Base-by-base conservation (phyloP, 768 basidiomycete genomes). In the Hypholoma fasciculare region DNA sequence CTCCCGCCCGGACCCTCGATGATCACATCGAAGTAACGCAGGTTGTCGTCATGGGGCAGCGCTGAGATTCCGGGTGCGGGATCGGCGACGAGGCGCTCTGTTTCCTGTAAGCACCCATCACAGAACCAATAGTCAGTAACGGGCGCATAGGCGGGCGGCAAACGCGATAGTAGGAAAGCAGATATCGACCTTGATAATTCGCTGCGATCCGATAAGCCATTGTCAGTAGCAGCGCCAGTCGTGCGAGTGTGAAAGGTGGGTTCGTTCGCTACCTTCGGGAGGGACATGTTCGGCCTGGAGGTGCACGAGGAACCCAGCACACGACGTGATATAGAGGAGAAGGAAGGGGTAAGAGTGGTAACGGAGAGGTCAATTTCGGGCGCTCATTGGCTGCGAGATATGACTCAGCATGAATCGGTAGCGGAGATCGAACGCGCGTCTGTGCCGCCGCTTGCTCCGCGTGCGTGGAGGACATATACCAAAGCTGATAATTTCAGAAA, bases 11-110 rank as follows among this genome's bases (percentile, higher is more conserved):
- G 97, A 23, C 97, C 97, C 67, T 93, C 82, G 64, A 99, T 96
- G 44, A 93, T 90, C 50, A 99, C 97, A 78, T 99, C 95, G 76
- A 99, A 99, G 80, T 99, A 98, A 52, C 97, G 83, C 57, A 99
- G 78, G 75, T 99, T 99, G 69, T 99, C 97, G 2, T 98, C 95
- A 65, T 98, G 97, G 2, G 97, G 96, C 5, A 80, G 74, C 17
- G 97, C 97, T n/a, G 92, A 85, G 58, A 99, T 98, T 52, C 97
- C 97, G 19, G 97, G 97, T 2, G 96, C 96, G 17, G 96, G 95
- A 77, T 99, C 97, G 43, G 93, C 88, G 46, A 96, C 88, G 14
- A 99, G 89, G 34, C 97, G 85, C 73, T 98, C 96, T 36, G 97
- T 99, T 83, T 98, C 97, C 96, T 98, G 49, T 17, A 52, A 46